phyloP scores from a whole-genome alignment of 106 monocot genomes.

The Allium fistulosum region DNA sequence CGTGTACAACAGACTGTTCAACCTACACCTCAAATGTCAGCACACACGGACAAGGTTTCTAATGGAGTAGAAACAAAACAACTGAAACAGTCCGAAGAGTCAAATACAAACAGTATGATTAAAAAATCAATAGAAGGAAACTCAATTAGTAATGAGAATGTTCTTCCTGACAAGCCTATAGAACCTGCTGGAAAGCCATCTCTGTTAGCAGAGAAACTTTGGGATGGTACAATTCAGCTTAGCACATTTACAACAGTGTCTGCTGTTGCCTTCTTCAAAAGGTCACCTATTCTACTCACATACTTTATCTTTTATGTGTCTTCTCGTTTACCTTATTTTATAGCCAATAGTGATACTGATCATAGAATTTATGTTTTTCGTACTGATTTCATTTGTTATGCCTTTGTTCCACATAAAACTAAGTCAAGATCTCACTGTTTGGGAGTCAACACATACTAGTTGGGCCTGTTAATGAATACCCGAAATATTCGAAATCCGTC shows the following conservation, averaged over 20 bases:
- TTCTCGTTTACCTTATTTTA: neutral
- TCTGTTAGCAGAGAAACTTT: constrained; percentile 33
- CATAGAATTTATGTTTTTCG: neutral
- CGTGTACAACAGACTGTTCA: constrained; percentile 2
- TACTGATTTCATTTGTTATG: neutral
- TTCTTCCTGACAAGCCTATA: constrained; percentile 7
- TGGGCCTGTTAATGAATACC: no score
- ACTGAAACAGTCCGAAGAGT: neutral
- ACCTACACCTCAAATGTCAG: constrained; percentile 5
- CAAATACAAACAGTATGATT: constrained; percentile 4
- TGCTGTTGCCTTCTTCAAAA: constrained; percentile 58
- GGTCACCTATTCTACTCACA: constrained; percentile 23
- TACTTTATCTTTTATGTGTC: constrained; percentile 2
- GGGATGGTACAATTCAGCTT: constrained; percentile 59
- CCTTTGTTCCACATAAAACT: neutral
- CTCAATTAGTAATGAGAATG: neutral
- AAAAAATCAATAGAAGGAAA: constrained; percentile 2
- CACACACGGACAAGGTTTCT: constrained; percentile 1
- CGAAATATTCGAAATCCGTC: no score
- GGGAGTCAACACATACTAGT: neutral
- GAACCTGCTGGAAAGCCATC: constrained; percentile 13
- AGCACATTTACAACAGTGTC: constrained; percentile 38
- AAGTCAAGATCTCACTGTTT: neutral
- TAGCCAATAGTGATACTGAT: neutral
- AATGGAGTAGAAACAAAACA: constrained; percentile 6